Percentiles rank a stretch among this genome's conserved stretches.
phyloP scores from a whole-genome alignment of 768 basidiomycete genomes.

The Rhizopogon vinicolor region DNA sequence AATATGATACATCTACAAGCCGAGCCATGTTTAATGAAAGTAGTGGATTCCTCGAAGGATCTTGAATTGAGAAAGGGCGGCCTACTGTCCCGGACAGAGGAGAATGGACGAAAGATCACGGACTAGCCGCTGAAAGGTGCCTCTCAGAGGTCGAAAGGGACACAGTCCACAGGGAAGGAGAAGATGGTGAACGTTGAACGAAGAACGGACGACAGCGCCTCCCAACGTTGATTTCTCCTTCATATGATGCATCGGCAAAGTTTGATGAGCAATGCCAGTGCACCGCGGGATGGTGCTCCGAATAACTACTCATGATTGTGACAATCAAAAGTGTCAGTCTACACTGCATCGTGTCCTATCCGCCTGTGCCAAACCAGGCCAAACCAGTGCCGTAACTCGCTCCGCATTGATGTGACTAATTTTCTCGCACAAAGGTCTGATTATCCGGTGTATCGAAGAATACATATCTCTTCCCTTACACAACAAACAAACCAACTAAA shows the following conservation, averaged over 20 bases:
- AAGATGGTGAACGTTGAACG: constrained; percentile 12
- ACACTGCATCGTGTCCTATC: neutral
- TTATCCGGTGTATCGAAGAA: neutral
- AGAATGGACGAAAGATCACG: constrained; percentile 7
- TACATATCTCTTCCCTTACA: neutral
- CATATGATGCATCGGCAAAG: constrained; percentile 1
- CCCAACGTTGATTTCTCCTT: neutral
- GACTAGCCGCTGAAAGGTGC: constrained; percentile 21
- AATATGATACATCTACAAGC: neutral
- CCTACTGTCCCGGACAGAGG: constrained; percentile 11
- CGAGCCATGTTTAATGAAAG: constrained; percentile 4
- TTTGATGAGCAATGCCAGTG: constrained; percentile 3
- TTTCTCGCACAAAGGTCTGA: neutral
- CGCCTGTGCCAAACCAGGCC: neutral
- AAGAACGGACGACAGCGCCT: constrained; percentile 13
- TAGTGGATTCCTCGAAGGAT: constrained; percentile 1
- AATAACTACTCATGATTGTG: neutral
- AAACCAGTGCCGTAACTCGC: neutral
- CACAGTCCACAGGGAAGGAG: constrained; percentile 26
- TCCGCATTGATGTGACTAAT: neutral
- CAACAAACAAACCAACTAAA: neutral
- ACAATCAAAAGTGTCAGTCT: constrained; percentile 9
- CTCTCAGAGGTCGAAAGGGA: constrained; percentile 27
- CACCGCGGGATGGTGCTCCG: constrained; percentile 5
- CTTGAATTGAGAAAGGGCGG: constrained; percentile 1